Percentiles rank a stretch among this genome's conserved stretches.
Evolutionary conservation across 352 stramenopile genomes (phyloP).

Genomic region (Phytopythium mirpurense): DNA sequence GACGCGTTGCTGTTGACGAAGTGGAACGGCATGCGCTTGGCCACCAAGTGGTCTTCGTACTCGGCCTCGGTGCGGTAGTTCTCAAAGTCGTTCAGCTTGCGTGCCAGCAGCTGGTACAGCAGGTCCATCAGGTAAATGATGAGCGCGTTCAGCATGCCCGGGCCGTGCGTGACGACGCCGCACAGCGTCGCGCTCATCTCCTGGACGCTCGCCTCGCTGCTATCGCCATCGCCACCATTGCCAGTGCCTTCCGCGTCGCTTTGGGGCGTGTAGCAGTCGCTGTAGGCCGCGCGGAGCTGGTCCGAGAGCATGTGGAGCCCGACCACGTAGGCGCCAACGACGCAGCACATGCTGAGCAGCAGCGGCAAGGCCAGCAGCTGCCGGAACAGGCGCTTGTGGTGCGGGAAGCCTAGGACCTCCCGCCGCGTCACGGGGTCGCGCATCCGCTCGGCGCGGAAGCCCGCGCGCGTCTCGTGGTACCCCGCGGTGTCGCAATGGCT

Average conservation of each 20-base stretch:
- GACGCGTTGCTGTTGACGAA: conserved; percentile 76
- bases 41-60: conserved; percentile 64
- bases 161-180: conserved; percentile 39
- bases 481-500: conserved; percentile 13
- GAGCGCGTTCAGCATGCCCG: conserved; percentile 55
- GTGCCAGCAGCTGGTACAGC: conserved; percentile 57
- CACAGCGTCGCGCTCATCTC: conserved; percentile 12
- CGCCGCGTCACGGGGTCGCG: conserved; percentile 33
- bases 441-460: conserved; percentile 58
- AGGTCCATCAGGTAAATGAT: conserved; percentile 63
- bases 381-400: conserved; percentile 44
- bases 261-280: conserved; percentile 17
- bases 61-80: conserved; percentile 65
- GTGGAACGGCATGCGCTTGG: conserved; percentile 73
- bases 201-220: background rate
- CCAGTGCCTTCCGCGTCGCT: too few relatives aligned
- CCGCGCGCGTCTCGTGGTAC: conserved; percentile 33
- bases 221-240: background rate
- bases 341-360: conserved; percentile 50
- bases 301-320: conserved; percentile 55
- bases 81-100: conserved; percentile 63
- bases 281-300: conserved; percentile 31
- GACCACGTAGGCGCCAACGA: conserved; percentile 51
- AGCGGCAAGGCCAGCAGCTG: conserved; percentile 48
- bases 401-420: conserved; percentile 48